Percentiles rank a stretch among this genome's conserved stretches.
Evolutionary conservation across 257 asterid species (phyloP).

Genomic region (Fraxinus americana): DNA sequence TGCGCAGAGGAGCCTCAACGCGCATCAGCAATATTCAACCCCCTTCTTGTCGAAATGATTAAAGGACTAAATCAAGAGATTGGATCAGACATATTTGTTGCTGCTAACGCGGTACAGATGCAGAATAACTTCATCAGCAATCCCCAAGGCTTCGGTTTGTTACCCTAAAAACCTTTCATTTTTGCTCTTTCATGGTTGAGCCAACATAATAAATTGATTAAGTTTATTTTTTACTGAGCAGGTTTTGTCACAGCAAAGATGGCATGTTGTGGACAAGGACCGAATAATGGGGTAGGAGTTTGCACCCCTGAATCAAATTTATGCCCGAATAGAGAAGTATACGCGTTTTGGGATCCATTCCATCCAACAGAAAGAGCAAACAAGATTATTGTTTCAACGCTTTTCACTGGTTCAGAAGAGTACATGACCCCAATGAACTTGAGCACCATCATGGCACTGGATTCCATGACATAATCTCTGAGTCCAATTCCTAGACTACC

Average conservation of each 20-base stretch:
- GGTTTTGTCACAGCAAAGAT: conserved; percentile 44
- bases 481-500: no score
- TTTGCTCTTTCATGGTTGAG: neutral
- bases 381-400: conserved; percentile 36
- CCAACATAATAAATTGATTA: neutral
- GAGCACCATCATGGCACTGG: no score
- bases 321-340: conserved; percentile 36
- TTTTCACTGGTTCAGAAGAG: conserved; percentile 33
- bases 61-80: neutral
- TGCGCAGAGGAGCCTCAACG: neutral
- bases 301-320: conserved; percentile 40
- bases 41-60: neutral
- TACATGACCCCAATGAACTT: conserved; percentile 53
- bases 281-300: conserved; percentile 46
- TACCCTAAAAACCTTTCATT: no score
- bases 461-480: no score
- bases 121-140: neutral
- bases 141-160: neutral
- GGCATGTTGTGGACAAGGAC: conserved; percentile 60
- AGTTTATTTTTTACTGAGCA: neutral
- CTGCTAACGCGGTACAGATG: neutral
- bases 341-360: conserved; percentile 56
- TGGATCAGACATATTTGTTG: neutral
- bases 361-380: conserved; percentile 54
- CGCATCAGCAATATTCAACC: neutral